Conservation (phyloP, 1,284 basidiomycete species). For the Fomitopsis schrenkii region DNA sequence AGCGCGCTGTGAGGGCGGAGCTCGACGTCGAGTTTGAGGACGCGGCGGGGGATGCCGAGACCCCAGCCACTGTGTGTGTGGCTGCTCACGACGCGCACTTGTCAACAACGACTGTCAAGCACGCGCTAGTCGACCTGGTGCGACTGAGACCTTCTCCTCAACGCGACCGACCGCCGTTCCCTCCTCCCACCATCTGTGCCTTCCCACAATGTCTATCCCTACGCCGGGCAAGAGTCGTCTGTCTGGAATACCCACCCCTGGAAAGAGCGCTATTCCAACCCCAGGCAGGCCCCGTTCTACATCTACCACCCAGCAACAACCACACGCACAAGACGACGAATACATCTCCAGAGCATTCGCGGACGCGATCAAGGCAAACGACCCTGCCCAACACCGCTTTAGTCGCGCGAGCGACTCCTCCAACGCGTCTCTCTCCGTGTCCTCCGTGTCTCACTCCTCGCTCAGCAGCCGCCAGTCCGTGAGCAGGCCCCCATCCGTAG, state of each 20-base stretch:
- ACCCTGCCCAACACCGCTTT: slow-evolving; percentile 64
- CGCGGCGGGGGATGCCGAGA: background rate
- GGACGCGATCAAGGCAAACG: slow-evolving; percentile 74
- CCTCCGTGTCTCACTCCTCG: slow-evolving; percentile 23
- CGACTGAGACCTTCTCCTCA: background rate
- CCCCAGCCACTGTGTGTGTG: background rate
- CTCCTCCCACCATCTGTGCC: background rate
- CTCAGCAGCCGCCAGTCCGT: slow-evolving; percentile 39
- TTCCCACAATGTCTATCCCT: slow-evolving; percentile 29
- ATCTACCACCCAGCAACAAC: slow-evolving; percentile 40
- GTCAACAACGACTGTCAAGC: background rate
- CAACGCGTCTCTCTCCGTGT: slow-evolving; percentile 47
- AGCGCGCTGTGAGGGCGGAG: background rate
- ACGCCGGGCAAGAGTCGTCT: slow-evolving; percentile 51
- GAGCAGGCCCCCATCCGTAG: slow-evolving; percentile 31
- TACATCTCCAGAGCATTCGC: slow-evolving; percentile 63
- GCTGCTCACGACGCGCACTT: no score
- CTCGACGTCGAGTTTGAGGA: background rate
- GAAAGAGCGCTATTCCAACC: slow-evolving; percentile 60
- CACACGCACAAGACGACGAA: slow-evolving; percentile 39
- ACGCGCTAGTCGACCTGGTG: no score
- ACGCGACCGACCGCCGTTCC: background rate
- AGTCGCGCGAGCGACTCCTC: slow-evolving; percentile 36
- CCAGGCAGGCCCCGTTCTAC: slow-evolving; percentile 68
- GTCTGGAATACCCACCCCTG: slow-evolving; percentile 59